Conservation (phyloP, 371 early-diverging fungal genomes). For the Rhizopus microsporus region DNA sequence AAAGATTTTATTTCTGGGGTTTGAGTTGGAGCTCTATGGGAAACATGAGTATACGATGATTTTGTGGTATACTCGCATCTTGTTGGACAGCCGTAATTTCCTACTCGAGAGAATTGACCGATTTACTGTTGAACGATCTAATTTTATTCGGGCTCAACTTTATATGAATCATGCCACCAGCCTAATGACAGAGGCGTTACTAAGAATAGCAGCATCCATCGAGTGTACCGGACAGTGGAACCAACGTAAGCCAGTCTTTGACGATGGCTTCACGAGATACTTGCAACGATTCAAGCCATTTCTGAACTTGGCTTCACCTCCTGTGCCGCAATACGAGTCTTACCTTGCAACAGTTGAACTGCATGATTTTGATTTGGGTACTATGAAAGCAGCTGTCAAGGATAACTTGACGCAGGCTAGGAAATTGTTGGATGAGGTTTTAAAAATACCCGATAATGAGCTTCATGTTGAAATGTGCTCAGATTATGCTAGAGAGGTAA, state of each 20-base stretch:
- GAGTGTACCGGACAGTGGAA: constrained; percentile 43
- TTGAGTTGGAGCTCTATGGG: constrained; percentile 73
- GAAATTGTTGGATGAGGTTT: constrained; percentile 28
- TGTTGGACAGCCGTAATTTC: constrained; percentile 37
- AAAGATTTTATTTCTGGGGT: constrained; percentile 59
- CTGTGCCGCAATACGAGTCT: constrained; percentile 36
- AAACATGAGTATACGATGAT: constrained; percentile 68
- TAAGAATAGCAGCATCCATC: constrained; percentile 38
- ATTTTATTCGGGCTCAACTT: background rate
- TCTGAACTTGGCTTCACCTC: constrained; percentile 49
- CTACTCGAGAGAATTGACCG: constrained; percentile 33
- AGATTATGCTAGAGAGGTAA: constrained; percentile 44
- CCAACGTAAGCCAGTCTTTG: constrained; percentile 44
- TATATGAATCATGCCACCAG: constrained; percentile 21
- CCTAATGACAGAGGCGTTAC: constrained; percentile 29
- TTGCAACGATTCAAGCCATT: constrained; percentile 66
- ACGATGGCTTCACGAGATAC: constrained; percentile 58
- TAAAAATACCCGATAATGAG: constrained; percentile 16
- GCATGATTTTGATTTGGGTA: constrained; percentile 26
- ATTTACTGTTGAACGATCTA: background rate
- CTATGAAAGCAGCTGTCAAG: background rate
- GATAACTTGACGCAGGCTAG: constrained; percentile 35
- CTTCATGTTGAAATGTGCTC: constrained; percentile 50
- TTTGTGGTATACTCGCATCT: constrained; percentile 57
- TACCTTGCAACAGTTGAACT: constrained; percentile 32